Evolutionary conservation across 257 asterid species (phyloP).

Genomic region (Nicotiana noctiflora): DNA sequence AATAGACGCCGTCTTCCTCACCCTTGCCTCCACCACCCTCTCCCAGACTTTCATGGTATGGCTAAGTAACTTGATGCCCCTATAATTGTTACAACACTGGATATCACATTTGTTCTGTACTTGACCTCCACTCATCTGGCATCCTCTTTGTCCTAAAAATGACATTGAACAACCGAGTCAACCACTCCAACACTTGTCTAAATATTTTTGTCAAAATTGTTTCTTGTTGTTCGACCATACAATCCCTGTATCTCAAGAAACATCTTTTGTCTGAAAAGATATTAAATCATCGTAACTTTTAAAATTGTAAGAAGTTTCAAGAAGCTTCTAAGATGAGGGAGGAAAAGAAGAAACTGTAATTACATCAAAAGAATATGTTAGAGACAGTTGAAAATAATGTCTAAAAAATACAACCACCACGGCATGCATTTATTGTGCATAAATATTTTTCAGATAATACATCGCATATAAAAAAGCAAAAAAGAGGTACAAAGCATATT

Average conservation of each 20-base stretch:
- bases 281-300: not conserved
- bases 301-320: not conserved
- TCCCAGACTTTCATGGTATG: no score
- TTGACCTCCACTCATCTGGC: no score
- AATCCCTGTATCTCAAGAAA: not conserved
- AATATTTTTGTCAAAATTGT: not conserved
- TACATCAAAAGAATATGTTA: not conserved
- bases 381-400: not conserved
- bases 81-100: no score
- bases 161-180: no score
- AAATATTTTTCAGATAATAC: not conserved
- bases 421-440: not conserved
- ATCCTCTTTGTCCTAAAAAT: no score
- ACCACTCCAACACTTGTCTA: no score
- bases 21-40: no score
- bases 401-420: not conserved
- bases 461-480: not conserved
- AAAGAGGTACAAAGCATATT: not conserved
- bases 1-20: no score
- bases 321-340: not conserved
- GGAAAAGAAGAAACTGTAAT: not conserved
- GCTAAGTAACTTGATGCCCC: no score
- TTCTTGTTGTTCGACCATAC: not conserved
- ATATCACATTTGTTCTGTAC: no score
- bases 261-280: not conserved